Conservation (phyloP, 208 protist species). For the Balamuthia mandrillaris region DNA sequence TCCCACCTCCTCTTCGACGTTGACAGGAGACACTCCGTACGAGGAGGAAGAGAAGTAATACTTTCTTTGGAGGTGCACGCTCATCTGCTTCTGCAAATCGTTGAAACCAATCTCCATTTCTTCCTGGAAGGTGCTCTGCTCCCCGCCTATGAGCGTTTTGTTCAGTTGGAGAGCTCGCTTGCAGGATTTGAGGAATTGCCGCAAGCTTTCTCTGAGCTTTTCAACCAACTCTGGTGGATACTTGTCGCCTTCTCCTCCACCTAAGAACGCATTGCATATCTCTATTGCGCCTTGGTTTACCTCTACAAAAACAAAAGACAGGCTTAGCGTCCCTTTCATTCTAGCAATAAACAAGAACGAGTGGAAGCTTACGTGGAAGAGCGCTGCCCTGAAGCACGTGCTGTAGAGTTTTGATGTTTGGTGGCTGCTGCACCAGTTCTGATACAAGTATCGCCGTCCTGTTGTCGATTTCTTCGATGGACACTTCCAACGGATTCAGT, state of each 20-base stretch:
- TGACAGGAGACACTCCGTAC: no score
- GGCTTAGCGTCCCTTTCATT: neutral
- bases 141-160: neutral
- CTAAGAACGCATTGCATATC: constrained; percentile 34
- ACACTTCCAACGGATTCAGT: constrained; percentile 33
- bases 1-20: no score
- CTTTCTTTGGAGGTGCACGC: neutral
- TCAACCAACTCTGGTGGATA: neutral
- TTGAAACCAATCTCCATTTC: constrained; percentile 24
- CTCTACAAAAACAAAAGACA: neutral
- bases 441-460: neutral
- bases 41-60: no score
- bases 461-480: constrained; percentile 39
- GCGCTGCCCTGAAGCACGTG: constrained; percentile 25
- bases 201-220: constrained; percentile 2
- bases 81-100: neutral
- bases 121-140: constrained; percentile 1
- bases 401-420: constrained; percentile 39
- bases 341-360: neutral
- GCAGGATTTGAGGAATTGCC: constrained; percentile 26
- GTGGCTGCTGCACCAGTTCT: constrained; percentile 8
- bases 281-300: constrained; percentile 31
- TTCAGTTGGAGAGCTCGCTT: constrained; percentile 20
- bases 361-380: neutral
- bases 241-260: constrained; percentile 23